Conservation (phyloP, 177 flowering plant species). For the Vitis hybrid region DNA sequence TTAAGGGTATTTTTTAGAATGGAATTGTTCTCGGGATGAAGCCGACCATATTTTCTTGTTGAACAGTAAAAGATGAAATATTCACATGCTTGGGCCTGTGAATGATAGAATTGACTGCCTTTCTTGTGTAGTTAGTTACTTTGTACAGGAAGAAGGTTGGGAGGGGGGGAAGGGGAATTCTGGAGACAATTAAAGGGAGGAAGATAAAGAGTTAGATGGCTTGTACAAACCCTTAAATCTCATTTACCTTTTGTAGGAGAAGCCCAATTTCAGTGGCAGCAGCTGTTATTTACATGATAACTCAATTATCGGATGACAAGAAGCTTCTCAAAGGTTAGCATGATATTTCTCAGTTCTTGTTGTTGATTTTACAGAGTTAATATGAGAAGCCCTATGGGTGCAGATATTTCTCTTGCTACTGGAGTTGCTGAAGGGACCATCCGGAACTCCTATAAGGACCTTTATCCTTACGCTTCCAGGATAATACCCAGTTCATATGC, state of each 20-base stretch:
- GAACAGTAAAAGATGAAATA: too few species aligned
- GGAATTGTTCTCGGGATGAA: too few species aligned
- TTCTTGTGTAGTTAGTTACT: too few species aligned
- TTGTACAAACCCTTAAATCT: too few species aligned
- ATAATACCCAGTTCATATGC: slow-evolving; percentile 23
- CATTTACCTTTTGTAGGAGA: slow-evolving; percentile 45
- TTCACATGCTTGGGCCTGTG: too few species aligned
- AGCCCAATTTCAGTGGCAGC: slow-evolving; percentile 62
- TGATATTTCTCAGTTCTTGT: not conserved
- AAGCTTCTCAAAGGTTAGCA: slow-evolving; percentile 15
- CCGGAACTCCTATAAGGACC: slow-evolving; percentile 20
- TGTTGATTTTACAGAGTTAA: not conserved
- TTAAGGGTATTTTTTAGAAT: too few species aligned
- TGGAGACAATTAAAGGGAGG: not conserved
- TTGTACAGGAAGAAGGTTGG: too few species aligned
- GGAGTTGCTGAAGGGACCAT: slow-evolving; percentile 22
- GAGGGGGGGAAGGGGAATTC: too few species aligned
- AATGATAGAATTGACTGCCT: too few species aligned
- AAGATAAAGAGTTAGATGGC: too few species aligned
- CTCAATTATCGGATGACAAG: slow-evolving; percentile 69
- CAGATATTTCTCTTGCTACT: slow-evolving; percentile 20
- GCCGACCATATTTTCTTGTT: too few species aligned
- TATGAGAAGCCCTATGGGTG: not conserved
- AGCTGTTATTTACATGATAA: slow-evolving; percentile 31
- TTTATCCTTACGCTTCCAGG: slow-evolving; percentile 14